Evolutionary conservation across 768 basidiomycete genomes (phyloP), one percentile per base, ranked within the genome.

Genomic region (Leccinum longicurvipes): DNA sequence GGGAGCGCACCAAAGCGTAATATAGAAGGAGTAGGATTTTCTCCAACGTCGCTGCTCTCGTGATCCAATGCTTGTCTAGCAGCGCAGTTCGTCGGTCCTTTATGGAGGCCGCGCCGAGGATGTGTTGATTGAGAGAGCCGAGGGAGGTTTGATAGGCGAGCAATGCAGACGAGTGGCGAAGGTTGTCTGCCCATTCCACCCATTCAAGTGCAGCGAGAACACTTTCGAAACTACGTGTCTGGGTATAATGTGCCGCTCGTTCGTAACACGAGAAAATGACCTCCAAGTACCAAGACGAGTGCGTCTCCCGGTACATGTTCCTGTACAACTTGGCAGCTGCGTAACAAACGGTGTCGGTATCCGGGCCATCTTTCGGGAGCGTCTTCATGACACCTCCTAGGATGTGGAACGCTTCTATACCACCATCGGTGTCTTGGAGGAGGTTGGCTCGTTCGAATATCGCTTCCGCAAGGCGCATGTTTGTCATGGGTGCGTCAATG

Each of bases 61-160:
- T n/a, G 29, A 19, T 19, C 54, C 59, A 62, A 15, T 24, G 4
- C n/a, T 47, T 47, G 21, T 50, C 14, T 27, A 55, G n/a, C 4
- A 68, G 48, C 10, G 47, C 49, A 31, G 47, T 32, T 3, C 58
- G 63, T 32, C 67, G 61, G 24, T 47, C 34, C 36, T 59, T 55
- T 29, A 68, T 41, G 7, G 66, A 65, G 8, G 66, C 51, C 17
- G 52, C 59, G 15, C 44, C 28, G 29, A 67, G 54, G 0, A 68
- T 31, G 42, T 68, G 58, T 19, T 56, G 60, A 24, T 67, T 49
- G 9, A 68, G 63, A 8, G 47, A 55, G 11, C 6, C n/a, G 8
- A 68, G 53, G 10, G 54, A 57, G 2, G 56, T 56, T 52, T 56
- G 57, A 45, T 70, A 69, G 12, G 67, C 67, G 29, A 56, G 54